Evolutionary conservation across 2,329 filamentous ascomycete genomes (phyloP).

Genomic region (Pseudogymnoascus sp.): DNA sequence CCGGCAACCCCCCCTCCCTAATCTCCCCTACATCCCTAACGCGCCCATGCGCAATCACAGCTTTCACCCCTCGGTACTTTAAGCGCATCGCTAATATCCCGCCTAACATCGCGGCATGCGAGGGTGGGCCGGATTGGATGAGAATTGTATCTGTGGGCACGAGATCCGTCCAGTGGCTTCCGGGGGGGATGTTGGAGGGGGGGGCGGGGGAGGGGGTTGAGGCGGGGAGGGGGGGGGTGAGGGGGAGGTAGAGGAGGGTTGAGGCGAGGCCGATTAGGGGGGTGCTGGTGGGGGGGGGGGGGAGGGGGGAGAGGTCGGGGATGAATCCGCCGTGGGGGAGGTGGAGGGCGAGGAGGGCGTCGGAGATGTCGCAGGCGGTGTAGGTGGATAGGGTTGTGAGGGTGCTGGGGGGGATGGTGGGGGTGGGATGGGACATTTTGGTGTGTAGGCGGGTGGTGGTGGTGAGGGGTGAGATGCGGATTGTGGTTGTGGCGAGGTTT

Average conservation of each 20-base stretch:
- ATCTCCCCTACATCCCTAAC: slow-evolving; percentile 59
- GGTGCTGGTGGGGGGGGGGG: slow-evolving; percentile 15
- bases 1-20: slow-evolving; percentile 45
- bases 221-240: slow-evolving; percentile 52
- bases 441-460: neutral
- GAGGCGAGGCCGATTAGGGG: slow-evolving; percentile 41
- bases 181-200: slow-evolving; percentile 44
- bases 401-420: neutral
- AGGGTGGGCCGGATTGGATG: slow-evolving; percentile 56
- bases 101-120: slow-evolving; percentile 66
- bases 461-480: neutral
- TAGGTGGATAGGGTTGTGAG: slow-evolving; percentile 28
- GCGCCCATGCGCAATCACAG: slow-evolving; percentile 59
- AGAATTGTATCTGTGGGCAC: slow-evolving; percentile 52
- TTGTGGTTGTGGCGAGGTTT: neutral
- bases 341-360: slow-evolving; percentile 63
- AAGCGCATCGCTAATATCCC: slow-evolving; percentile 69
- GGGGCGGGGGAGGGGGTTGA: slow-evolving; percentile 54
- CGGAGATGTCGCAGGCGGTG: slow-evolving; percentile 55
- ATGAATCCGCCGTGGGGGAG: slow-evolving; percentile 55
- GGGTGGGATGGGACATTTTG: neutral
- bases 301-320: slow-evolving; percentile 42
- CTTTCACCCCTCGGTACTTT: slow-evolving; percentile 51
- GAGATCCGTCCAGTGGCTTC: slow-evolving; percentile 62
- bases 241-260: slow-evolving; percentile 52